A percentile compares a stretch with the other conserved stretches of the same genome.
phyloP scores from a whole-genome alignment of 306 rosid species.

The Prinsepia uniflora region DNA sequence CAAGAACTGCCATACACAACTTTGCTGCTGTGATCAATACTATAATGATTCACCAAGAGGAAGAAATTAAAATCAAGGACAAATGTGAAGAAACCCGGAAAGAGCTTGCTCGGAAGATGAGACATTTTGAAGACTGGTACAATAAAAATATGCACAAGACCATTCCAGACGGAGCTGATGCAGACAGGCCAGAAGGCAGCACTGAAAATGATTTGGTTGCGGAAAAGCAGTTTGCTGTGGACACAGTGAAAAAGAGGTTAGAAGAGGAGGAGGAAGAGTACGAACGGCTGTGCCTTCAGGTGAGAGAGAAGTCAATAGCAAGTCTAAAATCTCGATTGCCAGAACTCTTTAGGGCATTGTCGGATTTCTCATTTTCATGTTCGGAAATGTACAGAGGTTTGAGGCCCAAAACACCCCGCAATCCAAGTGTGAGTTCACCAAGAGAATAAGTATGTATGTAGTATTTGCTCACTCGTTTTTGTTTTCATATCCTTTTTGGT shows the following conservation, averaged over 20 bases:
- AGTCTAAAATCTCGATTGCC: constrained; percentile 70
- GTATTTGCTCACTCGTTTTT: not conserved
- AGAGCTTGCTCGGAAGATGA: constrained; percentile 64
- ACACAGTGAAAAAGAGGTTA: constrained; percentile 57
- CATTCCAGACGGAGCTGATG: constrained; percentile 43
- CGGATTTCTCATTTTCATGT: constrained; percentile 52
- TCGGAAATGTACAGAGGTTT: constrained; percentile 61
- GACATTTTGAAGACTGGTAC: constrained; percentile 79
- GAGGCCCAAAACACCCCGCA: constrained; percentile 36
- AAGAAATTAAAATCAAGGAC: constrained; percentile 56
- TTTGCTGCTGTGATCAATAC: constrained; percentile 60
- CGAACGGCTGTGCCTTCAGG: constrained; percentile 53
- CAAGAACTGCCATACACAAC: constrained; percentile 57
- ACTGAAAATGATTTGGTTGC: constrained; percentile 36
- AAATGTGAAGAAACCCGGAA: constrained; percentile 72
- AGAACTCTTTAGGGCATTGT: constrained; percentile 70
- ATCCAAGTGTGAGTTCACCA: constrained; percentile 33
- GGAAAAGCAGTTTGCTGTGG: constrained; percentile 57
- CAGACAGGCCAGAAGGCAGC: constrained; percentile 37
- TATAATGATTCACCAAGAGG: constrained; percentile 53
- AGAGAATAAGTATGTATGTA: constrained; percentile 23
- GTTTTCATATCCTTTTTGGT: not conserved
- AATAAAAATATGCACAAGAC: constrained; percentile 54
- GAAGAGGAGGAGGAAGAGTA: constrained; percentile 60
- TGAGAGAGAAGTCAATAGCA: constrained; percentile 73